phyloP scores from a whole-genome alignment of 371 early-diverging fungal genomes.

The Syncephalis plumigaleata region DNA sequence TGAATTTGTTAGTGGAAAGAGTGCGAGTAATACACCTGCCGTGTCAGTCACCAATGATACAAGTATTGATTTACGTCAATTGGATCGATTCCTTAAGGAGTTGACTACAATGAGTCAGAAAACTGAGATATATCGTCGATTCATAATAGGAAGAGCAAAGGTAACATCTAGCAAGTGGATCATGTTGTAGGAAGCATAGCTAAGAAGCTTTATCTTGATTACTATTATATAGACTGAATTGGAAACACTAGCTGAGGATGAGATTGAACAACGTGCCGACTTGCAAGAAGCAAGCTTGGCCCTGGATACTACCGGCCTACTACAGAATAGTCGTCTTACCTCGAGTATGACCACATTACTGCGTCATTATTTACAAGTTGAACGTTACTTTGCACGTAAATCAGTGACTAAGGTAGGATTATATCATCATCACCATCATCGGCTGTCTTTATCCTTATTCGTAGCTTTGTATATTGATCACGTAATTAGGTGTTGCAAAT shows the following conservation, averaged over 20 bases:
- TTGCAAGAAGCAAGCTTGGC: not conserved
- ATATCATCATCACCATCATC: not conserved
- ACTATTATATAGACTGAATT: not conserved
- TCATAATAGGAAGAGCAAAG: constrained; percentile 44
- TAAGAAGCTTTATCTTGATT: not conserved
- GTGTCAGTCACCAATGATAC: constrained; percentile 11
- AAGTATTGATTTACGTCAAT: constrained; percentile 52
- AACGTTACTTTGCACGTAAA: constrained; percentile 48
- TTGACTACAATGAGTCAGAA: constrained; percentile 63
- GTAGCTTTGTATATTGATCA: no score
- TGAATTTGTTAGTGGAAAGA: no score
- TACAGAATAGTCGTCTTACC: constrained; percentile 27
- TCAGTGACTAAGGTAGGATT: constrained; percentile 35
- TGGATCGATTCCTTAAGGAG: constrained; percentile 56
- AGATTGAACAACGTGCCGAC: not conserved
- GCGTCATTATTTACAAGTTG: constrained; percentile 44
- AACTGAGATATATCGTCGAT: constrained; percentile 54
- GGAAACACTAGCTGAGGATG: not conserved
- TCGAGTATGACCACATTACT: constrained; percentile 41
- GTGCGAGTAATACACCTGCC: constrained; percentile 1
- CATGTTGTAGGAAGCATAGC: not conserved
- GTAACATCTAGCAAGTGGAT: constrained; percentile 2
- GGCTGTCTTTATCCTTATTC: no score
- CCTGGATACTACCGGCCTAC: constrained; percentile 14
- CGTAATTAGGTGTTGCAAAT: constrained; percentile 26